These are phyloP conservation scores for Hyaloperonospora brassicae DNA, from an alignment of 352 stramenopile species.

Conservation along the genomic window DNA sequence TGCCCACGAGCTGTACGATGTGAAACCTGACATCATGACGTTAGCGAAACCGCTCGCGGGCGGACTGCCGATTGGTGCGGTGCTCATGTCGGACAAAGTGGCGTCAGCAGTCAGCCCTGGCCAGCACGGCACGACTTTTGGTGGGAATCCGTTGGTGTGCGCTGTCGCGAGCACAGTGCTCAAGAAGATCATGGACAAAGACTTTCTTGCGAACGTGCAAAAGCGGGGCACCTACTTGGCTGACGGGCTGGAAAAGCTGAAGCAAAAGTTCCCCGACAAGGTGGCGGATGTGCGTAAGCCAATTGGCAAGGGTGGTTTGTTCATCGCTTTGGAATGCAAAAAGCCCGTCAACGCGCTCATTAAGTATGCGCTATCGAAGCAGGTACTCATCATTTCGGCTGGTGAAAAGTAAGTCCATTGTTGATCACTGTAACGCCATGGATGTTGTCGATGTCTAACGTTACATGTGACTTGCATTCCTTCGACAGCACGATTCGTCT, in stretches of 20 bases:
- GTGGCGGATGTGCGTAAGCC: constrained; percentile 60
- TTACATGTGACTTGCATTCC: constrained; percentile 6
- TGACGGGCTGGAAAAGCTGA: constrained; percentile 44
- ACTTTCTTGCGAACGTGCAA: constrained; percentile 67
- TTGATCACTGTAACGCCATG: neutral
- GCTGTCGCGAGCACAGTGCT: constrained; percentile 83
- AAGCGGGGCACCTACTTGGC: constrained; percentile 58
- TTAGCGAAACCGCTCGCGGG: constrained; percentile 95
- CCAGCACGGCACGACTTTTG: constrained; percentile 94
- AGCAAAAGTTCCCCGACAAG: constrained; percentile 68
- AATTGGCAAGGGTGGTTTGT: constrained; percentile 65
- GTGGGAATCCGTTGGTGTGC: constrained; percentile 94
- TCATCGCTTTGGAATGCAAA: constrained; percentile 67
- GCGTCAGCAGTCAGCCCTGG: constrained; percentile 86
- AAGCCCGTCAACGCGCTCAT: constrained; percentile 55
- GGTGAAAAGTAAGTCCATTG: constrained; percentile 60
- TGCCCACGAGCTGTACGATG: constrained; percentile 90
- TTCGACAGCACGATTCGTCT: constrained; percentile 59
- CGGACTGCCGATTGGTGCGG: constrained; percentile 93
- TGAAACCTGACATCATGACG: constrained; percentile 95
- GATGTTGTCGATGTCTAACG: constrained; percentile 3
- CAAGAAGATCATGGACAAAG: constrained; percentile 56
- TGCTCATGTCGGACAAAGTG: constrained; percentile 89
- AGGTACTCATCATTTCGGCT: constrained; percentile 74
- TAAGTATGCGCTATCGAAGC: constrained; percentile 64